A percentile compares a stretch with the other conserved stretches of the same genome.
These are phyloP conservation scores for Myriosclerotinia duriaeana DNA, from an alignment of 2,329 filamentous ascomycete genomes.

Conservation along the genomic window DNA sequence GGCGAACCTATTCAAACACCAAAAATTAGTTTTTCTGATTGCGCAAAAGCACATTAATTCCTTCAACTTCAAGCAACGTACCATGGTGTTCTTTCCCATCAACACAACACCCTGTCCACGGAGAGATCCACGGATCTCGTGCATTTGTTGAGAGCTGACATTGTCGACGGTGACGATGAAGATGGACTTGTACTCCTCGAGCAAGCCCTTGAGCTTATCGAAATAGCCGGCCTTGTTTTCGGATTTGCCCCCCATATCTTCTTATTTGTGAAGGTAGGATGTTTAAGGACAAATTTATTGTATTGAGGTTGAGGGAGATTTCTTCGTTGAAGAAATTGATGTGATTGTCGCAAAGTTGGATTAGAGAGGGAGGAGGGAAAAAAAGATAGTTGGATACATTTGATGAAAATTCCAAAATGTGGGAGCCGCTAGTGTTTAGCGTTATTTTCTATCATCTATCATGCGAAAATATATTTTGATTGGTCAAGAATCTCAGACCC, in stretches of 20 bases:
- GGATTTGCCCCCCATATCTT: conserved; percentile 98
- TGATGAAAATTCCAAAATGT: conserved; percentile 23
- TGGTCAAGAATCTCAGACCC: conserved; percentile 7
- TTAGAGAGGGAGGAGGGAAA: background rate
- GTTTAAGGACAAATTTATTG: conserved; percentile 74
- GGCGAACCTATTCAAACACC: conserved; percentile 67
- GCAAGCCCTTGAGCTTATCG: conserved; percentile 97
- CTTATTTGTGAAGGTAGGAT: conserved; percentile 93
- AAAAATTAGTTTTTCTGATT: conserved; percentile 20
- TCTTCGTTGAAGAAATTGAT: conserved; percentile 24
- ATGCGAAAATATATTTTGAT: conserved; percentile 13
- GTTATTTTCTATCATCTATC: no score
- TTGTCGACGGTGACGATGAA: conserved; percentile 99
- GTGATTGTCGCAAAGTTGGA: conserved; percentile 18
- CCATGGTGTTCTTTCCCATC: conserved; percentile 99
- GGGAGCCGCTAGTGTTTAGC: conserved; percentile 21
- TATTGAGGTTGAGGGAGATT: conserved; percentile 30
- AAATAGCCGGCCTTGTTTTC: conserved; percentile 96
- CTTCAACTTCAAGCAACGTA: conserved; percentile 43
- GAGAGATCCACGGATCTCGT: conserved; percentile 95
- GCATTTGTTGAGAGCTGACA: conserved; percentile 99
- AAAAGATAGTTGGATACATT: background rate
- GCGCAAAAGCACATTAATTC: background rate
- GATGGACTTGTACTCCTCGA: conserved; percentile 95
- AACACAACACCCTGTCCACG: conserved; percentile 90